These are phyloP conservation scores for Neurospora pannonica DNA, from an alignment of 495 filamentous ascomycete genomes.

Conservation along the genomic window DNA sequence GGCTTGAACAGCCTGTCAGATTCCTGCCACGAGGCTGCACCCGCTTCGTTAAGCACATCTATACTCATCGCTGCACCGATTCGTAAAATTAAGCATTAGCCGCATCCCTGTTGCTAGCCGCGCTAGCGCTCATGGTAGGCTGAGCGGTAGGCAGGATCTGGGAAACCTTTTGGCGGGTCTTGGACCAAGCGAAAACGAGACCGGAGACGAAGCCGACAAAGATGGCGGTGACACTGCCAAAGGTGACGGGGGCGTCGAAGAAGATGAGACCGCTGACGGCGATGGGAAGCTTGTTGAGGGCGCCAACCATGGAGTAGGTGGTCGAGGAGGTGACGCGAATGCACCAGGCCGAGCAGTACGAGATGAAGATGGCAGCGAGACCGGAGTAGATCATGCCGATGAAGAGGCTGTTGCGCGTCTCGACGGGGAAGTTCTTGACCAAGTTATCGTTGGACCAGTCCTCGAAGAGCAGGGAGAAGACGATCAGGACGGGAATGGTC, in stretches of 20 bases:
- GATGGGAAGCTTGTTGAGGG: slow-evolving; percentile 95
- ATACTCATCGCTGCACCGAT: not conserved
- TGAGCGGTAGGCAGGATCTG: slow-evolving; percentile 58
- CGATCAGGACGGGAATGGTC: slow-evolving; percentile 83
- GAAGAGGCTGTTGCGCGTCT: slow-evolving; percentile 62
- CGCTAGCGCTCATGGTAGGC: slow-evolving; percentile 77
- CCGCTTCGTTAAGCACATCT: not conserved
- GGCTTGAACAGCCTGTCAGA: not conserved
- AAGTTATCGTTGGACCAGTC: slow-evolving; percentile 88
- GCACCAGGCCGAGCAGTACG: slow-evolving; percentile 97
- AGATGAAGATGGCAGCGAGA: slow-evolving; percentile 91
- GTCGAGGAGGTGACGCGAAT: slow-evolving; percentile 93
- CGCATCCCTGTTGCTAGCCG: slow-evolving; percentile 80
- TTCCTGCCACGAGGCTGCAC: not conserved
- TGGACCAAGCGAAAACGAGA: slow-evolving; percentile 84
- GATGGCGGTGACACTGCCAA: slow-evolving; percentile 85
- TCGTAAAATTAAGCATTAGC: slow-evolving; percentile 32
- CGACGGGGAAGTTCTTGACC: slow-evolving; percentile 74
- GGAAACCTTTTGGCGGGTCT: slow-evolving; percentile 66
- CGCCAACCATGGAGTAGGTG: slow-evolving; percentile 97
- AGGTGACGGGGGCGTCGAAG: slow-evolving; percentile 90
- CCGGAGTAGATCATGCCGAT: slow-evolving; percentile 91
- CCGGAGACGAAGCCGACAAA: slow-evolving; percentile 82
- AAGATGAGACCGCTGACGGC: slow-evolving; percentile 85
- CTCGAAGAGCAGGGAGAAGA: slow-evolving; percentile 75